A percentile compares a stretch with the other conserved stretches of the same genome.
These are phyloP conservation scores for Lactifluus piperatus DNA, from an alignment of 768 basidiomycete species.

Conservation along the genomic window DNA sequence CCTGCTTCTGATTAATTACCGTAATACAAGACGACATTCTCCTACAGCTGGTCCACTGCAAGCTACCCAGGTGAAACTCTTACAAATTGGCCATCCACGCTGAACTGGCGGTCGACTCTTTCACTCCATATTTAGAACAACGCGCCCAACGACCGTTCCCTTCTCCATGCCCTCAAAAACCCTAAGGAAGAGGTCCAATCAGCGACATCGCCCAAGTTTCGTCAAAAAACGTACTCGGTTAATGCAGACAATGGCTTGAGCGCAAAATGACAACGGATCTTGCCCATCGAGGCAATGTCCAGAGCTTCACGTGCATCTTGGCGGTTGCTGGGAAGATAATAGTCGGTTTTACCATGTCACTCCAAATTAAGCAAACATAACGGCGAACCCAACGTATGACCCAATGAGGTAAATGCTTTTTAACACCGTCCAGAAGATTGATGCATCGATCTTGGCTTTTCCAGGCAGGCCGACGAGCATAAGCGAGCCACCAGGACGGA, in stretches of 20 bases:
- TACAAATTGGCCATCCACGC: background rate
- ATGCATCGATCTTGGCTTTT: slow-evolving; percentile 42
- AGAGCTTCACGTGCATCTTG: slow-evolving; percentile 81
- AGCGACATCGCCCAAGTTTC: background rate
- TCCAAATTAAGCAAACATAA: no score
- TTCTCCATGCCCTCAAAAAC: slow-evolving; percentile 34
- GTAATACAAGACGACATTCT: background rate
- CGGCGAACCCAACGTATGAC: slow-evolving; percentile 30
- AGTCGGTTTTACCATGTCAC: background rate
- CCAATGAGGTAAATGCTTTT: slow-evolving; percentile 54
- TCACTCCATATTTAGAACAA: slow-evolving; percentile 9
- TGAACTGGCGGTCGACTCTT: background rate
- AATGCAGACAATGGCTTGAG: slow-evolving; percentile 43
- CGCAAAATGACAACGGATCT: slow-evolving; percentile 52
- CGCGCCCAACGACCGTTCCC: slow-evolving; percentile 24
- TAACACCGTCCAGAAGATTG: slow-evolving; percentile 65
- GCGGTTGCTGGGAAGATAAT: slow-evolving; percentile 48
- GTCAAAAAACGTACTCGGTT: slow-evolving; percentile 34
- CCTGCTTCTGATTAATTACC: background rate
- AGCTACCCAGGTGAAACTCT: background rate
- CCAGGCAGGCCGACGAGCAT: slow-evolving; percentile 74
- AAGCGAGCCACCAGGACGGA: slow-evolving; percentile 61
- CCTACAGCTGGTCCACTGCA: background rate
- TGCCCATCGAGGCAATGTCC: slow-evolving; percentile 61
- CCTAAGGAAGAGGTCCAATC: slow-evolving; percentile 17